phyloP scores from a whole-genome alignment of 2,329 filamentous ascomycete species.

The Aureobasidium namibiae region DNA sequence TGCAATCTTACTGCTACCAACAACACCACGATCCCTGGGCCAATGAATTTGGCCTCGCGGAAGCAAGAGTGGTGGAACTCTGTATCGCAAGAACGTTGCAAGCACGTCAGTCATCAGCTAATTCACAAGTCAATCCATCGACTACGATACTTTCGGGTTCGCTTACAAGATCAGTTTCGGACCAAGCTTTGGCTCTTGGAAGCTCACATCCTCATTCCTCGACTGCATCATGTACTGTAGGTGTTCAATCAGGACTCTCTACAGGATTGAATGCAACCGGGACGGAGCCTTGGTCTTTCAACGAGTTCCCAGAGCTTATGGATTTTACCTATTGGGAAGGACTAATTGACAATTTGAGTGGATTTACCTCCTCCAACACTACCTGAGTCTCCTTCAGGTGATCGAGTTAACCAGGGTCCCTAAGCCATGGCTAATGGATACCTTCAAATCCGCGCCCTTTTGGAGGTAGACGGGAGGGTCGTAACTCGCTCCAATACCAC shows the following conservation, averaged over 20 bases:
- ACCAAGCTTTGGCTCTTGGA: neutral
- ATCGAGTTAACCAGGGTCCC: neutral
- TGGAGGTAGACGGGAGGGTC: neutral
- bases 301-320: neutral
- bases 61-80: neutral
- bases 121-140: neutral
- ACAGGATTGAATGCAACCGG: neutral
- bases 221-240: no score
- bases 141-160: neutral
- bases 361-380: neutral
- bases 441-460: neutral
- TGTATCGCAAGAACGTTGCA: neutral
- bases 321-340: neutral
- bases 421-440: neutral
- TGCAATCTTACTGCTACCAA: neutral
- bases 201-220: no score
- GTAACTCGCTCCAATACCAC: conserved; percentile 21
- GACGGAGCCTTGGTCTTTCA: neutral
- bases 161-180: neutral
- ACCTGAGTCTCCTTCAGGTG: neutral
- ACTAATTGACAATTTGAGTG: neutral
- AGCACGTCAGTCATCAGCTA: neutral
- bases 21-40: neutral
- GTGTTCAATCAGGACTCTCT: neutral
- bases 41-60: neutral